Evolutionary conservation across 2,329 filamentous ascomycete genomes (phyloP).

Genomic region (Beauveria brongniartii): DNA sequence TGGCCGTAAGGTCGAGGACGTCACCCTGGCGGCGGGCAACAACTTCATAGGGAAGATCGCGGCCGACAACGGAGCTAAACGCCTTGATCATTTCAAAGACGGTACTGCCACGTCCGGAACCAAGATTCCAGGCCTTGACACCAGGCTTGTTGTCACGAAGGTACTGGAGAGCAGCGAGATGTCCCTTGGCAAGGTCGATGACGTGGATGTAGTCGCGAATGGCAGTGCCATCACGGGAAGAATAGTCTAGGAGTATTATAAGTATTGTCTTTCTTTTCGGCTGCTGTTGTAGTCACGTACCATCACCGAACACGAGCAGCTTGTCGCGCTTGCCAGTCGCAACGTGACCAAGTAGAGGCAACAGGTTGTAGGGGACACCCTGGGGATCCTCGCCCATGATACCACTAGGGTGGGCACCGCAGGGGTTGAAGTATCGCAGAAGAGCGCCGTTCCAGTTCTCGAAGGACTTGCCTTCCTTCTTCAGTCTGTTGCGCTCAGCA

Average conservation of each 20-base stretch:
- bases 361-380: slow-evolving; percentile 89
- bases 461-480: slow-evolving; percentile 68
- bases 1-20: slow-evolving; percentile 89
- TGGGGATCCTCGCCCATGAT: slow-evolving; percentile 98
- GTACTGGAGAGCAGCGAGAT: slow-evolving; percentile 84
- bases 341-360: slow-evolving; percentile 90
- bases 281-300: slow-evolving; percentile 39
- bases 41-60: slow-evolving; percentile 79
- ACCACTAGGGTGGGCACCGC: slow-evolving; percentile 86
- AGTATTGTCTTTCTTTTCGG: not conserved
- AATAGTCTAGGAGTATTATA: slow-evolving; percentile 58
- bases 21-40: slow-evolving; percentile 77
- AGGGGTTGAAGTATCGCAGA: slow-evolving; percentile 96
- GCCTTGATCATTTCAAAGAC: slow-evolving; percentile 97
- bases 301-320: slow-evolving; percentile 87
- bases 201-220: slow-evolving; percentile 99
- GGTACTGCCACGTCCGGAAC: slow-evolving; percentile 88
- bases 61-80: slow-evolving; percentile 80
- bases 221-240: slow-evolving; percentile 81
- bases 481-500: slow-evolving; percentile 72
- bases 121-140: slow-evolving; percentile 92
- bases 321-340: slow-evolving; percentile 93
- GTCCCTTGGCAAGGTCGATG: slow-evolving; percentile 77
- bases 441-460: slow-evolving; percentile 89
- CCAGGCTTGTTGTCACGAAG: slow-evolving; percentile 78